Conservation (phyloP, 225 moss, liverwort and hornwort genomes). For the Straminergon stramineum region DNA sequence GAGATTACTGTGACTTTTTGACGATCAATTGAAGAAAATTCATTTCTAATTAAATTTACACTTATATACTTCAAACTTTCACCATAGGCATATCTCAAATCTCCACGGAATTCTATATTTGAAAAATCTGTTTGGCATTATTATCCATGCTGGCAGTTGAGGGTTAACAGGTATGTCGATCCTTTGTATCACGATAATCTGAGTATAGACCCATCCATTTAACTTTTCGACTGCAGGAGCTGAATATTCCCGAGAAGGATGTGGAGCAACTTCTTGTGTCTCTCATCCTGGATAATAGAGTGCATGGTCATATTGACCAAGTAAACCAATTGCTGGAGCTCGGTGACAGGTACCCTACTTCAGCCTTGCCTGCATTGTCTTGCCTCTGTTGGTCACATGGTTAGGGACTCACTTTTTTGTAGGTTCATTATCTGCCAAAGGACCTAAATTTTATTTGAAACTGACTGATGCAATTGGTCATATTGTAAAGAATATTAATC, state of each 20-base stretch:
- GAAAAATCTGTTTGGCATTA: background rate
- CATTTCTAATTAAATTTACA: background rate
- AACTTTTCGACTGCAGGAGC: conserved; percentile 43
- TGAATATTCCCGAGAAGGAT: conserved; percentile 96
- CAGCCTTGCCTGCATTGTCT: background rate
- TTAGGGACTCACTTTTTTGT: background rate
- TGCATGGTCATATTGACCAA: conserved; percentile 99
- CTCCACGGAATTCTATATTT: background rate
- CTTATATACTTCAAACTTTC: background rate
- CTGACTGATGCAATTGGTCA: background rate
- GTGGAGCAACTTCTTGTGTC: conserved; percentile 97
- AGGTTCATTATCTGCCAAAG: background rate
- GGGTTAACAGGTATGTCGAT: background rate
- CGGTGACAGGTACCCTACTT: conserved; percentile 66
- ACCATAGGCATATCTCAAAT: background rate
- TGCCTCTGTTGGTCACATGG: background rate
- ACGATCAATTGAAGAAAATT: background rate
- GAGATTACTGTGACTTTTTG: background rate
- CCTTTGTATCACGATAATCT: background rate
- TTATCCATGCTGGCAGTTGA: background rate
- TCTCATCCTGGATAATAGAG: conserved; percentile 94
- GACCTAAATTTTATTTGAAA: background rate
- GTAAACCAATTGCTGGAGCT: conserved; percentile 98
- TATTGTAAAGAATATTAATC: background rate
- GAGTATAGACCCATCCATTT: background rate